phyloP scores from a whole-genome alignment of 108 stramenopile genomes.

The Aureococcus anophagefferens region DNA sequence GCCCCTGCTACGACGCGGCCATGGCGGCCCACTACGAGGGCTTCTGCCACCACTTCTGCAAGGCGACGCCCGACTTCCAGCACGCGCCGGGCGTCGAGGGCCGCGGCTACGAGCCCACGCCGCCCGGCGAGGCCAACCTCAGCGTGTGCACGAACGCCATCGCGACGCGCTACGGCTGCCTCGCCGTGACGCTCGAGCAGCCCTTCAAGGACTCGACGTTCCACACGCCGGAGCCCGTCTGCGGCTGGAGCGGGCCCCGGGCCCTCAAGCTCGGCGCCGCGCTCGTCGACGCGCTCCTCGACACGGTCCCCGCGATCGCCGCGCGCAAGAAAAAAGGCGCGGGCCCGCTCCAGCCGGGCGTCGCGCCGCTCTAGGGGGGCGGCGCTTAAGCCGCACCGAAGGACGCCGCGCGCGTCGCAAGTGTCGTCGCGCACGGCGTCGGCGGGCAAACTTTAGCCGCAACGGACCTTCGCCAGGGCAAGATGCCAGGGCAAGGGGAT shows the following conservation, averaged over 20 bases:
- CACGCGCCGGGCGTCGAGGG: background rate
- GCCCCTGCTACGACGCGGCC: constrained; percentile 56
- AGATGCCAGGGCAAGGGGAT: too few species aligned
- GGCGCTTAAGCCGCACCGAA: too few species aligned
- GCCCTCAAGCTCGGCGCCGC: constrained; percentile 51
- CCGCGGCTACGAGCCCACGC: constrained; percentile 50
- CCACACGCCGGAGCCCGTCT: constrained; percentile 45
- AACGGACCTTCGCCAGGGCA: too few species aligned
- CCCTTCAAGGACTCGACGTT: constrained; percentile 71
- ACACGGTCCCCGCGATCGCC: constrained; percentile 6
- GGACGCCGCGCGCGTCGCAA: too few species aligned
- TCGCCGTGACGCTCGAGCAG: constrained; percentile 69
- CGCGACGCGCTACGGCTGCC: constrained; percentile 60
- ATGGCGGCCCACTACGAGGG: constrained; percentile 63
- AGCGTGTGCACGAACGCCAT: constrained; percentile 68
- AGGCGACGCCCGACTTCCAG: constrained; percentile 68
- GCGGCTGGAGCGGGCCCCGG: constrained; percentile 55
- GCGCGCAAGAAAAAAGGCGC: too few species aligned
- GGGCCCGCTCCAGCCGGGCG: too few species aligned
- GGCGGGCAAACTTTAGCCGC: too few species aligned
- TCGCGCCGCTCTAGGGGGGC: too few species aligned
- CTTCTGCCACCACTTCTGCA: constrained; percentile 54
- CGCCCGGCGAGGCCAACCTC: constrained; percentile 38
- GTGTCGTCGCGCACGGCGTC: too few species aligned
- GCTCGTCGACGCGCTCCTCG: constrained; percentile 50